These are phyloP conservation scores for Butyriboletus appendiculatus DNA, from an alignment of 1,284 basidiomycete species.

Conservation along the genomic window DNA sequence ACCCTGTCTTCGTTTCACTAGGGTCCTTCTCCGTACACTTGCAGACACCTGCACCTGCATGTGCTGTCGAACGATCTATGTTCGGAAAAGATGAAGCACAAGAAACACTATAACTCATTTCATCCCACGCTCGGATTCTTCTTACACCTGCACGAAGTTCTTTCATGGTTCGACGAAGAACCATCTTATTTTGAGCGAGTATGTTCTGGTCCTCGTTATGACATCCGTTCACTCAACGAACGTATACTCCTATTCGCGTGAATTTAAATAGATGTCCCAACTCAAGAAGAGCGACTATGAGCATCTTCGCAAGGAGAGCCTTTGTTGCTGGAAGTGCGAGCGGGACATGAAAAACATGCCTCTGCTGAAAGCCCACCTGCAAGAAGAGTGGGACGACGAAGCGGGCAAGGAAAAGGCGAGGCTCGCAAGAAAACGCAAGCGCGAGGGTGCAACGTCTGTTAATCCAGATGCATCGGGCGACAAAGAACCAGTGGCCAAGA, in stretches of 20 bases:
- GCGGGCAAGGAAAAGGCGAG: slow-evolving; percentile 40
- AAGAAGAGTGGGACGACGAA: slow-evolving; percentile 58
- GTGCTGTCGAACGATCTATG: slow-evolving; percentile 85
- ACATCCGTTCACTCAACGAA: neutral
- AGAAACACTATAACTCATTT: slow-evolving; percentile 96
- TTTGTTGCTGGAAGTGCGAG: slow-evolving; percentile 72
- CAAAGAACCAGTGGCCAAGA: slow-evolving; percentile 19
- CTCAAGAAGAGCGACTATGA: slow-evolving; percentile 60
- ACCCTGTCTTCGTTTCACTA: neutral
- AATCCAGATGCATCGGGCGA: neutral
- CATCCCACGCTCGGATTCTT: slow-evolving; percentile 89
- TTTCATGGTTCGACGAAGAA: slow-evolving; percentile 71
- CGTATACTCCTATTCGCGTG: neutral
- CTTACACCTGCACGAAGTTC: slow-evolving; percentile 73
- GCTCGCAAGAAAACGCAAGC: slow-evolving; percentile 40
- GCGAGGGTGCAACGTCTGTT: slow-evolving; percentile 12
- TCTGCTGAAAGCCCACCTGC: slow-evolving; percentile 70
- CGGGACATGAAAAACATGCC: slow-evolving; percentile 72
- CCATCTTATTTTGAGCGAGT: slow-evolving; percentile 55
- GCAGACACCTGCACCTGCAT: slow-evolving; percentile 85
- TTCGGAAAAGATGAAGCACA: slow-evolving; percentile 77
- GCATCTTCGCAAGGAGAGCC: slow-evolving; percentile 61
- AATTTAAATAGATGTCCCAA: slow-evolving; percentile 47
- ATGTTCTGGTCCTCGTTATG: slow-evolving; percentile 23
- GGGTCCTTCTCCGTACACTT: neutral